phyloP scores from a whole-genome alignment of 352 stramenopile genomes.

The Pythium aristosporum region DNA sequence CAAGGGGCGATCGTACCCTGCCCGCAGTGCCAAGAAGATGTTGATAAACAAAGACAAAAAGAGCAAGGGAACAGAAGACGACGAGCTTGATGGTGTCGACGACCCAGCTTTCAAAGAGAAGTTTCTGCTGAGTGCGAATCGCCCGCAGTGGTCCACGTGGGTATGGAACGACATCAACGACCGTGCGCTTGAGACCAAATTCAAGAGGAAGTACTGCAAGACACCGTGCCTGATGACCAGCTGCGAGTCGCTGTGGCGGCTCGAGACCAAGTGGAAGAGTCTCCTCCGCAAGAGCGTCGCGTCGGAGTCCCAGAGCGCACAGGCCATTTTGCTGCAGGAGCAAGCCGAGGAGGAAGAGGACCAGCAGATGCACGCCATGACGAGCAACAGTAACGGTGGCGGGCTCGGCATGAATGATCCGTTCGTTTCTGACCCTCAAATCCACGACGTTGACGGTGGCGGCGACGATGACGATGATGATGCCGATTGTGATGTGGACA shows the following conservation, averaged over 20 bases:
- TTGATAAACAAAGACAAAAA: conserved; percentile 40
- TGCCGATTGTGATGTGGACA: conserved; percentile 30
- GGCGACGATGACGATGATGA: conserved; percentile 32
- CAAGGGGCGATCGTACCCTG: conserved; percentile 72
- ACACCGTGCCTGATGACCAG: conserved; percentile 48
- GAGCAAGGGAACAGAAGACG: conserved; percentile 32
- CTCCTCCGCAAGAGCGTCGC: conserved; percentile 48
- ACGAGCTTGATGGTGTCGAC: conserved; percentile 53
- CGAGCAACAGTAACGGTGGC: conserved; percentile 9
- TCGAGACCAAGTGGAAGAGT: conserved; percentile 68
- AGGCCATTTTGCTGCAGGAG: conserved; percentile 69
- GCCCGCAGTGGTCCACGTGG: conserved; percentile 69
- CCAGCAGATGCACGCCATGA: conserved; percentile 49
- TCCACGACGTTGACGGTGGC: conserved; percentile 23
- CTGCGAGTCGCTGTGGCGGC: conserved; percentile 55
- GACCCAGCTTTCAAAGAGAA: conserved; percentile 64
- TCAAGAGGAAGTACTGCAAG: conserved; percentile 63
- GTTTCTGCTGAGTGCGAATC: conserved; percentile 51
- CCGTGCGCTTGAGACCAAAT: conserved; percentile 53
- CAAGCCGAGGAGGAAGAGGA: conserved; percentile 69
- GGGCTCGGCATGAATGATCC: conserved; percentile 43
- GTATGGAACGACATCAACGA: conserved; percentile 63
- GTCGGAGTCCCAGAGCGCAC: conserved; percentile 53
- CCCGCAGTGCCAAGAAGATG: conserved; percentile 35
- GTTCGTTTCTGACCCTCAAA: conserved; percentile 2